Conservation (phyloP, 2,329 filamentous ascomycete genomes). For the Apiospora rasikravindrae region DNA sequence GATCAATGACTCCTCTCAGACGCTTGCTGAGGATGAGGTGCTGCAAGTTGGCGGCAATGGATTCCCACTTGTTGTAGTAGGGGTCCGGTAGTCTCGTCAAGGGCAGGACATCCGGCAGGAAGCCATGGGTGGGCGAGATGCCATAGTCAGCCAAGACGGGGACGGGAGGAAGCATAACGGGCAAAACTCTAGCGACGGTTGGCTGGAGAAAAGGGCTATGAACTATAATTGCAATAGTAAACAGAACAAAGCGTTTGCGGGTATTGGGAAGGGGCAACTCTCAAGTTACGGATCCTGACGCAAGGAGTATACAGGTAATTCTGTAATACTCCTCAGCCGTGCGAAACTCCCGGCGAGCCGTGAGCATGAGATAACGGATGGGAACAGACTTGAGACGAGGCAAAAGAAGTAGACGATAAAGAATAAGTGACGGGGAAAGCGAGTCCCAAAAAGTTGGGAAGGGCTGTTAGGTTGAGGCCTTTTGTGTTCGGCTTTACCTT, state of each 20-base stretch:
- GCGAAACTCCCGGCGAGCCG: conserved; percentile 43
- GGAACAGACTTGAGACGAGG: conserved; percentile 2
- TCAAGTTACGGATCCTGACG: conserved; percentile 55
- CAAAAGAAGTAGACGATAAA: conserved; percentile 10
- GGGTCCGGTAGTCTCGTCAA: conserved; percentile 81
- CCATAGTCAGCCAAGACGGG: conserved; percentile 77
- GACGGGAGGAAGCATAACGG: conserved; percentile 62
- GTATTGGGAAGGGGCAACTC: conserved; percentile 25
- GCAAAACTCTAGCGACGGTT: neutral
- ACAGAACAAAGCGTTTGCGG: neutral
- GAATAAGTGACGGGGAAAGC: neutral
- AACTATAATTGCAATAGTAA: neutral
- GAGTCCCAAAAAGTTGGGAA: neutral
- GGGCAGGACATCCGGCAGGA: conserved; percentile 82
- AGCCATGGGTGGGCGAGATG: conserved; percentile 79
- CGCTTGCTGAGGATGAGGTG: conserved; percentile 84
- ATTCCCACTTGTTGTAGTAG: conserved; percentile 96
- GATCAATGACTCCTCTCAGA: conserved; percentile 78
- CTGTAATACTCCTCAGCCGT: conserved; percentile 69
- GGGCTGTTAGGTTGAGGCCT: conserved; percentile 2
- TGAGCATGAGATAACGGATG: conserved; percentile 41
- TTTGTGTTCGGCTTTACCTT: conserved; percentile 16
- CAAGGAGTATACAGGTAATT: conserved; percentile 67
- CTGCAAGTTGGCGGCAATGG: conserved; percentile 83
- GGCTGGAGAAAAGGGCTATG: conserved; percentile 23